These are phyloP conservation scores for Diaporthe citri DNA, from an alignment of 2,329 filamentous ascomycete species.

Conservation along the genomic window DNA sequence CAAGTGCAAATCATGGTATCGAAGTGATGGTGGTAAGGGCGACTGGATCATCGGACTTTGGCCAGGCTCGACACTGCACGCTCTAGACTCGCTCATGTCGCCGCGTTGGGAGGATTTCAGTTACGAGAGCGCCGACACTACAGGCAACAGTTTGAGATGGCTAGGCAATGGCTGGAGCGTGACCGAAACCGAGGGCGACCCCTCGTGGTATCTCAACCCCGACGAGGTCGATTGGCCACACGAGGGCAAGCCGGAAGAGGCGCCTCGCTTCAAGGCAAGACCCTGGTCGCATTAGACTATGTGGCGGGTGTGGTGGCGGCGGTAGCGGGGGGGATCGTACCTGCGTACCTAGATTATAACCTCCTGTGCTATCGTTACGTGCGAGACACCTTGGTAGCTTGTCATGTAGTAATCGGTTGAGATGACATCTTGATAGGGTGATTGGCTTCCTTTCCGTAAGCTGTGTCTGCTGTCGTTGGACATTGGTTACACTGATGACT, in stretches of 20 bases:
- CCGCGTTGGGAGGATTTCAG: slow-evolving; percentile 62
- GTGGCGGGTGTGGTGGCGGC: not conserved
- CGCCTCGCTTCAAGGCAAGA: slow-evolving; percentile 49
- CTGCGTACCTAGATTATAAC: too few species aligned
- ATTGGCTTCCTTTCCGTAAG: not conserved
- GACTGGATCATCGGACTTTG: slow-evolving; percentile 57
- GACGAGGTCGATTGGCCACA: slow-evolving; percentile 53
- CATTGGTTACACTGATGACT: not conserved
- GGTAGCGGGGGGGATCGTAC: too few species aligned
- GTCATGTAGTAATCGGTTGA: not conserved
- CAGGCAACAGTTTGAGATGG: slow-evolving; percentile 54
- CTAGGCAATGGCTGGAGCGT: slow-evolving; percentile 57
- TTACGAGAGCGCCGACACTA: slow-evolving; percentile 51
- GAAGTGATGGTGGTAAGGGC: slow-evolving; percentile 56
- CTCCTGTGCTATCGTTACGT: not conserved
- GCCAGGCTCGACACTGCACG: slow-evolving; percentile 60
- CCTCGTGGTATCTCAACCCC: slow-evolving; percentile 56
- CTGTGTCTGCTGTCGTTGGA: not conserved
- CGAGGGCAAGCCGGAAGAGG: slow-evolving; percentile 53
- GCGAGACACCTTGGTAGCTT: not conserved
- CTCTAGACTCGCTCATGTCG: slow-evolving; percentile 55
- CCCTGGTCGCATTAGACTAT: slow-evolving; percentile 53
- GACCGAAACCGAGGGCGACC: slow-evolving; percentile 53
- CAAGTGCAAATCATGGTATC: slow-evolving; percentile 67
- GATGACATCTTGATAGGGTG: not conserved